phyloP scores from a whole-genome alignment of 441 rosid genomes.

The Flueggea neowawraea region DNA sequence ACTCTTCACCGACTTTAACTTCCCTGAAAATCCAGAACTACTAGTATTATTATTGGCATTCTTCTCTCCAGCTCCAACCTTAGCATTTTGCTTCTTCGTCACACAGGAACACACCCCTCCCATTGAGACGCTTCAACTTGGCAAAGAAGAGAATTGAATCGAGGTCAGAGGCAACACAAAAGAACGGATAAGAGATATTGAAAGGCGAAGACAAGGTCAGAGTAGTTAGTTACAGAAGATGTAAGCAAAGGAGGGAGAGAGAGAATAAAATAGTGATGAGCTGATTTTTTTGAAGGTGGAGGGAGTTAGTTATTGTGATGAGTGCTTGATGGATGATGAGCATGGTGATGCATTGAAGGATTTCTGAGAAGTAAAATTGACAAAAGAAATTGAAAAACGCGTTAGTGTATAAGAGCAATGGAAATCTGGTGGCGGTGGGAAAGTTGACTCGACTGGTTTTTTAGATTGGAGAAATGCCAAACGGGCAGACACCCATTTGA shows the following conservation, averaged over 20 bases:
- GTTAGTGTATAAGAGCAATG: too few relatives aligned
- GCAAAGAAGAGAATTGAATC: neutral
- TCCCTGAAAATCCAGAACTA: conserved; percentile 42
- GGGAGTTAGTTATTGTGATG: too few relatives aligned
- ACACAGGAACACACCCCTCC: conserved; percentile 73
- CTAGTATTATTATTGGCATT: neutral
- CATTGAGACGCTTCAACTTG: conserved; percentile 27
- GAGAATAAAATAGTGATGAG: too few relatives aligned
- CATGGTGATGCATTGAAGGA: too few relatives aligned
- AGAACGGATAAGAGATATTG: neutral
- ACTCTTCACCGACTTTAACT: conserved; percentile 44
- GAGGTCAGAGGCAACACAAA: neutral
- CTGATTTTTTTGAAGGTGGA: too few relatives aligned
- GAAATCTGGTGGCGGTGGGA: too few relatives aligned
- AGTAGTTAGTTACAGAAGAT: conserved; percentile 7
- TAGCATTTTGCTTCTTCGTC: conserved; percentile 20
- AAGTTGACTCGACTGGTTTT: too few relatives aligned
- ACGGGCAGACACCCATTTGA: too few relatives aligned
- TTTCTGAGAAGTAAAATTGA: too few relatives aligned
- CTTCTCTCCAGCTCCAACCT: conserved; percentile 21
- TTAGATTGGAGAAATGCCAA: too few relatives aligned
- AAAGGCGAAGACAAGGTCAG: conserved; percentile 3
- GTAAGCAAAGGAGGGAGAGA: neutral
- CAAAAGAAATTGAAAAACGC: too few relatives aligned
- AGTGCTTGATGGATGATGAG: too few relatives aligned